phyloP scores from a whole-genome alignment of 768 basidiomycete genomes.

The Termitomyces heimii region DNA sequence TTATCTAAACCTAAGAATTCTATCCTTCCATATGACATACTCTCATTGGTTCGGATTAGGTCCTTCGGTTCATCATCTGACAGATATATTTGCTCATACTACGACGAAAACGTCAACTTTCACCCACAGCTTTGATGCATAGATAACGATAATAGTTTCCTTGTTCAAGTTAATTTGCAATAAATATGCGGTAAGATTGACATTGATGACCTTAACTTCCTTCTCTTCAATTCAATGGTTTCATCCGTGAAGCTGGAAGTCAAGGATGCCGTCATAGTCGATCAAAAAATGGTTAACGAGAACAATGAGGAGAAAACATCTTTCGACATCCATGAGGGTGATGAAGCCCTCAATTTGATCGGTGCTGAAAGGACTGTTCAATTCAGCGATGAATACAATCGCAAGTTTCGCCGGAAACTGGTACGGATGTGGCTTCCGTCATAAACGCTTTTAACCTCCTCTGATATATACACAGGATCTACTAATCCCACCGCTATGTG shows the following conservation, averaged over 20 bases:
- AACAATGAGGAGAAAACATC: constrained; percentile 20
- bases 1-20: background rate
- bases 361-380: constrained; percentile 41
- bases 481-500: constrained; percentile 49
- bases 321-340: constrained; percentile 37
- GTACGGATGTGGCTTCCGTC: constrained; percentile 23
- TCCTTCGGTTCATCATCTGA: background rate
- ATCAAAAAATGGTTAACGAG: constrained; percentile 28
- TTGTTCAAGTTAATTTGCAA: background rate
- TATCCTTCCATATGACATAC: background rate
- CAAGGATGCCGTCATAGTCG: background rate
- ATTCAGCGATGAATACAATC: constrained; percentile 60
- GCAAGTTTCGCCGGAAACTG: constrained; percentile 50
- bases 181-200: background rate
- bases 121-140: background rate
- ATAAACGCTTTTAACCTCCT: background rate
- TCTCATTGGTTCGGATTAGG: background rate
- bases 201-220: background rate
- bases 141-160: background rate
- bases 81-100: background rate
- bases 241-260: background rate
- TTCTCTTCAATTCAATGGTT: background rate
- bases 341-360: constrained; percentile 59
- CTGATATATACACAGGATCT: constrained; percentile 29
- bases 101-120: background rate